A percentile compares a stretch with the other conserved stretches of the same genome.
These are phyloP conservation scores for Wickerhamomyces bisporus DNA, from an alignment of 805 yeast genomes.

Conservation along the genomic window DNA sequence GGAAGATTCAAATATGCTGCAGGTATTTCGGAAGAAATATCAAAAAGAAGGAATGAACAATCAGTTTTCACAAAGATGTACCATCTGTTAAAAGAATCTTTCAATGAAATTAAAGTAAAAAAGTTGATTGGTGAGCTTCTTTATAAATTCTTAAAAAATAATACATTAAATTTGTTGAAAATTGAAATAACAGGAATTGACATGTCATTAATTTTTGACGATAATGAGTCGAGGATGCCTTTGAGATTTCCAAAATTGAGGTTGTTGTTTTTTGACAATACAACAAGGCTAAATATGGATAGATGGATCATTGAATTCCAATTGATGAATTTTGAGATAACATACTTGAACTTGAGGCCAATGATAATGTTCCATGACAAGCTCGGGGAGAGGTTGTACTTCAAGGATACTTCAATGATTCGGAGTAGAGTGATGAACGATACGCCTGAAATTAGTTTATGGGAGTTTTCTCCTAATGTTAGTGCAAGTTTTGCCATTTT, in stretches of 20 bases:
- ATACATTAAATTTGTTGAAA: slow-evolving; percentile 4
- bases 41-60: background rate
- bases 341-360: slow-evolving; percentile 9
- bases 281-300: slow-evolving; percentile 12
- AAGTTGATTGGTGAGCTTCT: slow-evolving; percentile 2
- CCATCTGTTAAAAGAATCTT: background rate
- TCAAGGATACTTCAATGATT: slow-evolving; percentile 1
- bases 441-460: slow-evolving; percentile 4
- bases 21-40: slow-evolving; percentile 4
- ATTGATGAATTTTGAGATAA: slow-evolving; percentile 3
- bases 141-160: slow-evolving; percentile 4
- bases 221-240: background rate
- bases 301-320: slow-evolving; percentile 20
- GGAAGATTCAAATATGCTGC: slow-evolving; percentile 1
- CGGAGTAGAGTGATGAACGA: background rate
- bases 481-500: slow-evolving; percentile 3
- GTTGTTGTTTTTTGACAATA: slow-evolving; percentile 23
- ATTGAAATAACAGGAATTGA: slow-evolving; percentile 20
- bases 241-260: slow-evolving; percentile 17
- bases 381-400: slow-evolving; percentile 12
- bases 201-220: slow-evolving; percentile 13
- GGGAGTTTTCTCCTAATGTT: slow-evolving; percentile 5
- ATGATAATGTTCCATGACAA: slow-evolving; percentile 17
- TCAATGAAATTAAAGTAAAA: slow-evolving; percentile 1
- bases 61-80: background rate